Conservation (phyloP, 371 early-diverging fungal genomes). For the Circinella minor region DNA sequence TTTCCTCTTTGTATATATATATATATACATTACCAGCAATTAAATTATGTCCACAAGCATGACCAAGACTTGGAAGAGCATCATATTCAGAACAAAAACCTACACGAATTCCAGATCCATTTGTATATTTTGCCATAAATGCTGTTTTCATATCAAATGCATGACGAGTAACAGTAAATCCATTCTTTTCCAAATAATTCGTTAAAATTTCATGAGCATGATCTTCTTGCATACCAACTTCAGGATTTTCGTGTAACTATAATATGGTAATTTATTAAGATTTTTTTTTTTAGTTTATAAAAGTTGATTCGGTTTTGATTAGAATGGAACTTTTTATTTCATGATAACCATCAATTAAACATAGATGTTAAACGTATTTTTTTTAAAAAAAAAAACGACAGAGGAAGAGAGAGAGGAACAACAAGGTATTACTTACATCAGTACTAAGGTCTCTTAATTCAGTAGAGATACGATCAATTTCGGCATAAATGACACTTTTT, state of each 20-base stretch:
- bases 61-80: slow-evolving; percentile 65
- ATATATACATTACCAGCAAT: slow-evolving; percentile 58
- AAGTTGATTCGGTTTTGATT: too few relatives aligned
- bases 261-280: neutral
- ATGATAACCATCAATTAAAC: too few relatives aligned
- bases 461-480: neutral
- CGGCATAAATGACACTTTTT: neutral
- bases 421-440: neutral
- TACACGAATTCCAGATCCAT: slow-evolving; percentile 42
- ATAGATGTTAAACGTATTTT: too few relatives aligned
- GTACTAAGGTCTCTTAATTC: neutral
- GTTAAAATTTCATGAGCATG: slow-evolving; percentile 60
- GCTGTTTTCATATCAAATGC: slow-evolving; percentile 66
- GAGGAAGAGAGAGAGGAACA: neutral
- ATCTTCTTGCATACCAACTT: slow-evolving; percentile 60
- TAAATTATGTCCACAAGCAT: slow-evolving; percentile 72
- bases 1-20: too few relatives aligned
- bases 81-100: slow-evolving; percentile 72
- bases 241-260: slow-evolving; percentile 67
- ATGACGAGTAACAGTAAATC: slow-evolving; percentile 59
- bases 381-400: too few relatives aligned
- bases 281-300: neutral
- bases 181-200: slow-evolving; percentile 55
- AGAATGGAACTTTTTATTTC: too few relatives aligned
- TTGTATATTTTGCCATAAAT: slow-evolving; percentile 60